phyloP scores from a whole-genome alignment of 805 yeast genomes.

The Cyberlindnera bimundalis region DNA sequence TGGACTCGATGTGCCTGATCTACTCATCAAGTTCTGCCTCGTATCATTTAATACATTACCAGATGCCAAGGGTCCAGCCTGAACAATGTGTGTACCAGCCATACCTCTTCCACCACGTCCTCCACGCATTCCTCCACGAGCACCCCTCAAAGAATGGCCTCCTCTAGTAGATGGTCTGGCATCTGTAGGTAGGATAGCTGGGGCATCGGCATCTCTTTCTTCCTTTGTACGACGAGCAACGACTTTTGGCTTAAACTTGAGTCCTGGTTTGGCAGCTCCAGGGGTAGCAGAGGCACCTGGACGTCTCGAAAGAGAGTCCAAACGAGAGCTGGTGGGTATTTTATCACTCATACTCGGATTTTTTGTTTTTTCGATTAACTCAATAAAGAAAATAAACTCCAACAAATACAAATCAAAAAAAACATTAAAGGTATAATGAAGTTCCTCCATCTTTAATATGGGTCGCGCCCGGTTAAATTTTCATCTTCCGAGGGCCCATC shows the following conservation, averaged over 20 bases:
- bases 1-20: slow-evolving; percentile 31
- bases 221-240: slow-evolving; percentile 83
- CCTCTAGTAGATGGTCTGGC: not conserved
- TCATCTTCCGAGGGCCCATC: too few relatives aligned
- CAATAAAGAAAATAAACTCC: not conserved
- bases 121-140: slow-evolving; percentile 20
- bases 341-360: slow-evolving; percentile 22
- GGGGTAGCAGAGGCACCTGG: slow-evolving; percentile 29
- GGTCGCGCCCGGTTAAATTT: too few relatives aligned
- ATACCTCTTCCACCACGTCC: slow-evolving; percentile 28
- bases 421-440: too few relatives aligned
- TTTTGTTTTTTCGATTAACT: not conserved
- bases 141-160: slow-evolving; percentile 9
- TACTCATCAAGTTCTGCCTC: slow-evolving; percentile 15
- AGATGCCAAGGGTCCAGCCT: slow-evolving; percentile 66
- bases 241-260: slow-evolving; percentile 81
- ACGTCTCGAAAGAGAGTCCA: slow-evolving; percentile 35
- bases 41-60: slow-evolving; percentile 39
- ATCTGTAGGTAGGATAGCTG: slow-evolving; percentile 28
- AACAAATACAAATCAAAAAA: slow-evolving; percentile 1
- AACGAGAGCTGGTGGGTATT: slow-evolving; percentile 27
- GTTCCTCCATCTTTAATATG: too few relatives aligned
- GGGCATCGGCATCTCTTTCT: slow-evolving; percentile 78
- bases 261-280: slow-evolving; percentile 43
- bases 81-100: slow-evolving; percentile 56